A percentile compares a stretch with the other conserved stretches of the same genome.
Evolutionary conservation across 2,329 filamentous ascomycete genomes (phyloP).

Genomic region (Fusarium tricinctum): DNA sequence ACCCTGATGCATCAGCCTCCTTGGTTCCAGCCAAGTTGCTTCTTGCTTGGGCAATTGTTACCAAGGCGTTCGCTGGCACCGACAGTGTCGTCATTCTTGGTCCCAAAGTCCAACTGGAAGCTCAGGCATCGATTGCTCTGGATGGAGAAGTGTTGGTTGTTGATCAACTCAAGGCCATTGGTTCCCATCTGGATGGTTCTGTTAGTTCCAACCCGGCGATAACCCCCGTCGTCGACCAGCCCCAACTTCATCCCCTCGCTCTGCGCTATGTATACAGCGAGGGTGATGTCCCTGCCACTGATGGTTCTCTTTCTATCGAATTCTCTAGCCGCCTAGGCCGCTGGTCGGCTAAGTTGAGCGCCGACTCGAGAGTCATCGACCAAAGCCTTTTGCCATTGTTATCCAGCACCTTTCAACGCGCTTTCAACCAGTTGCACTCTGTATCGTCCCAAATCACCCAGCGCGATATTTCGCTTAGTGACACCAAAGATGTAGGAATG

Average conservation of each 20-base stretch:
- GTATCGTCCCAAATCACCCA: not conserved
- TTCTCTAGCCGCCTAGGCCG: not conserved
- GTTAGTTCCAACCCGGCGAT: not conserved
- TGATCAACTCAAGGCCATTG: not conserved
- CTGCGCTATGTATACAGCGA: not conserved
- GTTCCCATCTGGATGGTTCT: slow-evolving; percentile 7
- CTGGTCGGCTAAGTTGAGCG: not conserved
- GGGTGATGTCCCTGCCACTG: not conserved
- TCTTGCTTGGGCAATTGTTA: not conserved
- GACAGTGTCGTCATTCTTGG: slow-evolving; percentile 1
- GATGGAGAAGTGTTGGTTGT: not conserved
- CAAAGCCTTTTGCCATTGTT: slow-evolving; percentile 1
- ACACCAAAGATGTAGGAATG: not conserved
- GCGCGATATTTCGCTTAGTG: not conserved
- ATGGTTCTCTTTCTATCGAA: not conserved
- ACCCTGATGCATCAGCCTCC: not conserved
- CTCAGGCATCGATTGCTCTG: not conserved
- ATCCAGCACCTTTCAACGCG: not conserved
- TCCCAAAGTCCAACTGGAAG: not conserved
- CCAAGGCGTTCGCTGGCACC: slow-evolving; percentile 1
- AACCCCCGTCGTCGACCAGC: not conserved
- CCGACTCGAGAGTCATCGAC: slow-evolving; percentile 1
- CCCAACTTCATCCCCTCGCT: slow-evolving; percentile 1
- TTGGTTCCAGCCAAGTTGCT: not conserved
- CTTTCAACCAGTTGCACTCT: not conserved